Evolutionary conservation across 257 asterid species (phyloP).

Genomic region (Capsicum baccatum): DNA sequence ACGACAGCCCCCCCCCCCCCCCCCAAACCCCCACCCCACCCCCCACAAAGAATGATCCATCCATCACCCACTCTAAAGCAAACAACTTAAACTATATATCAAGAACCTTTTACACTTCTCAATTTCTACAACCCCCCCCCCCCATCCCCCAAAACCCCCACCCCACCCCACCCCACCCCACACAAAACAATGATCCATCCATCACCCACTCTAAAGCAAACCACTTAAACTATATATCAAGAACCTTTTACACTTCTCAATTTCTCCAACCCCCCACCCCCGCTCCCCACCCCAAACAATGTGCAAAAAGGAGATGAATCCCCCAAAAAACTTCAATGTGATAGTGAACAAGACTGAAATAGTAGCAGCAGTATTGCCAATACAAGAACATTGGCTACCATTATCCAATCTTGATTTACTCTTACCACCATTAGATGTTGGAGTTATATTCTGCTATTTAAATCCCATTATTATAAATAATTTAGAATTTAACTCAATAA

Average conservation of each 20-base stretch:
- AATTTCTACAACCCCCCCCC: too few relatives aligned
- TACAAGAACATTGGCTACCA: conserved; percentile 34
- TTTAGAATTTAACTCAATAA: not conserved
- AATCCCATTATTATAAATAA: not conserved
- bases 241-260: not conserved
- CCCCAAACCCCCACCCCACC: too few relatives aligned
- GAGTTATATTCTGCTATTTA: conserved; percentile 16
- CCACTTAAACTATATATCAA: not conserved
- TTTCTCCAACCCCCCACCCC: not conserved
- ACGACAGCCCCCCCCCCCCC: too few relatives aligned
- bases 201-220: not conserved
- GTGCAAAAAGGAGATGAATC: not conserved
- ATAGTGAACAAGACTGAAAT: conserved; percentile 13
- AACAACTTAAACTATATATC: too few relatives aligned
- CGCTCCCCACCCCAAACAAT: not conserved
- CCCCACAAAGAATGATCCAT: too few relatives aligned
- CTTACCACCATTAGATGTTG: conserved; percentile 20
- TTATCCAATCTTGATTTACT: conserved; percentile 31
- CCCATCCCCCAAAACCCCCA: too few relatives aligned
- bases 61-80: too few relatives aligned
- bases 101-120: too few relatives aligned
- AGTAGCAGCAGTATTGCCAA: conserved; percentile 28
- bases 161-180: too few relatives aligned
- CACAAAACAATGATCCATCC: not conserved
- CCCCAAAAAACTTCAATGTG: not conserved